Evolutionary conservation across 129 eudicot genomes (phyloP), one percentile per base, ranked within the genome.

Genomic region (Erigeron canadensis): DNA sequence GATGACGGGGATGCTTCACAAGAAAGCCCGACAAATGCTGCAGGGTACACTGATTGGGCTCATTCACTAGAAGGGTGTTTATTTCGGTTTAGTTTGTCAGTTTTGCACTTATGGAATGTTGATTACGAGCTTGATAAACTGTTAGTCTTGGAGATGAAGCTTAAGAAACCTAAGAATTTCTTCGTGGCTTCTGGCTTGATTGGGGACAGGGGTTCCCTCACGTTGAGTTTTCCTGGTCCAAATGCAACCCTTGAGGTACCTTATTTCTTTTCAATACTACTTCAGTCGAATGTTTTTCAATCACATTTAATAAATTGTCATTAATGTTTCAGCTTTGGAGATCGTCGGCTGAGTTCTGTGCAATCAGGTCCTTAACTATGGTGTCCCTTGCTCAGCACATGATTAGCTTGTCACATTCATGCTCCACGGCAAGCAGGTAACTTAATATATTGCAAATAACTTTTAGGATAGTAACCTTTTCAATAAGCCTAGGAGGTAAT

Each of bases 351-450:
- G 99, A 90, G 80, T 95, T 90, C 81, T 90, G 87, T 82, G 97
- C 97, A 60, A 65, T 95, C 75, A 86, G 99, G 78, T 95, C 99
- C 34, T 74, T 95, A 76, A 84, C 96, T 22, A 88, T 95, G 89
- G 96, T 95, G 81, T 88, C 99, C 79, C 91, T 90, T 64, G 96
- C 97, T 44, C 99, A 95, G 81, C 95, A 87, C 80, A 77, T 95
- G 87, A 83, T 88, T 82, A 88, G 94, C 81, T 80, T 90, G 79
- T 84, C 86, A 46, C 93, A 84, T 79, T 90, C 96, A 41, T 90
- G 83, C 70, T 86, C 96, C 46, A 75, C 84, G 6, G 89, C 97
- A 70, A 95, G 91, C 88, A 87, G 99, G 99, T 95, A 81, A 37
- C 48, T 38, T 56, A 66, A 38, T 40, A 64, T 64, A 18, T 69